Evolutionary conservation across 345 rosid genomes (phyloP).

Genomic region (Carallia brachiata): DNA sequence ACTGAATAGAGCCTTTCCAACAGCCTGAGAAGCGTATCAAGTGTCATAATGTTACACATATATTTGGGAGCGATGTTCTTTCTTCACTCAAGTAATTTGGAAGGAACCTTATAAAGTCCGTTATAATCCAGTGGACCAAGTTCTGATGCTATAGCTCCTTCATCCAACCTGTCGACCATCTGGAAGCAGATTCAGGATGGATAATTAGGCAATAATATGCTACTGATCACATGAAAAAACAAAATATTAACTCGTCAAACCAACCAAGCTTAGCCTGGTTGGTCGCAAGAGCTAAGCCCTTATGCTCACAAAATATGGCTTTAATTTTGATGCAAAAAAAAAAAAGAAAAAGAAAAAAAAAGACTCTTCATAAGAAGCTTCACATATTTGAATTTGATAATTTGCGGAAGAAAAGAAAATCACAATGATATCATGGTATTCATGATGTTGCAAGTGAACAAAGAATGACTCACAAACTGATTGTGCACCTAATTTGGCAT

Average conservation of each 20-base stretch:
- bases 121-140: constrained; percentile 81
- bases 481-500: not conserved
- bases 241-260: not conserved
- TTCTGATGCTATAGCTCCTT: constrained; percentile 67
- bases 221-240: not conserved
- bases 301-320: too few species aligned
- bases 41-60: constrained; percentile 17
- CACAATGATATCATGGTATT: not conserved
- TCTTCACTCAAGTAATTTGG: constrained; percentile 13
- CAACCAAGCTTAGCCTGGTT: too few species aligned
- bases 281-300: too few species aligned
- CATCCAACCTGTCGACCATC: constrained; percentile 95
- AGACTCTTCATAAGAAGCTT: not conserved
- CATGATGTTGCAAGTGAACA: not conserved
- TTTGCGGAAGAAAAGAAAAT: not conserved
- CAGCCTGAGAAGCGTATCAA: constrained; percentile 59
- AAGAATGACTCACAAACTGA: not conserved
- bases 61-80: constrained; percentile 7
- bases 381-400: not conserved
- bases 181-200: constrained; percentile 30
- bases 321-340: not conserved
- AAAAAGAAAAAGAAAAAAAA: too few species aligned
- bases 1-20: constrained; percentile 90
- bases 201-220: constrained; percentile 11
- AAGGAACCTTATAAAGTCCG: constrained; percentile 76